phyloP scores from a whole-genome alignment of 2,329 filamentous ascomycete genomes.

The Botrytis medusae region DNA sequence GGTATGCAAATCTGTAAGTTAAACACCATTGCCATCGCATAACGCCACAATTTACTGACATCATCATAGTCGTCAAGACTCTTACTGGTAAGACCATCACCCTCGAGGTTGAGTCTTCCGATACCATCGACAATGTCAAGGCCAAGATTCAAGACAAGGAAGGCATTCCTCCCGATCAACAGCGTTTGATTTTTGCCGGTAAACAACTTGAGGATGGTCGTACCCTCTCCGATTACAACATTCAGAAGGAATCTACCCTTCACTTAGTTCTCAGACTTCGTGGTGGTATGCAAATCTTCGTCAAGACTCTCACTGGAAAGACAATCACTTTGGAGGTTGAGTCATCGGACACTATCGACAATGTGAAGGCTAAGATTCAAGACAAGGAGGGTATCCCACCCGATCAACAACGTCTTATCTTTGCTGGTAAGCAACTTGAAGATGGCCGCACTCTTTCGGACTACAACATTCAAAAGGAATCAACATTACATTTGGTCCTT shows the following conservation, averaged over 20 bases:
- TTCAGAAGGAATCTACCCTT: constrained; percentile 85
- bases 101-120: constrained; percentile 99
- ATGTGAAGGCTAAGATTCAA: constrained; percentile 71
- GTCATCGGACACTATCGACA: constrained; percentile 67
- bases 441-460: constrained; percentile 80
- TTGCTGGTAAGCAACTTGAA: constrained; percentile 70
- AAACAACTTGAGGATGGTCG: constrained; percentile 93
- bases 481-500: constrained; percentile 68
- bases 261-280: constrained; percentile 79
- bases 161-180: constrained; percentile 91
- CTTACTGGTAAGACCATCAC: constrained; percentile 94
- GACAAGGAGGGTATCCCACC: constrained; percentile 72
- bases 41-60: constrained; percentile 52
- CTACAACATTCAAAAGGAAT: constrained; percentile 85
- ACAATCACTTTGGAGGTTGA: constrained; percentile 69
- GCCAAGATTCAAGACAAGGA: constrained; percentile 91
- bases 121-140: constrained; percentile 99
- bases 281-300: constrained; percentile 77
- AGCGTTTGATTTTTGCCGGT: constrained; percentile 88
- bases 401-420: constrained; percentile 69
- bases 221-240: constrained; percentile 93
- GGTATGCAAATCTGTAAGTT: constrained; percentile 74
- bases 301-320: constrained; percentile 70
- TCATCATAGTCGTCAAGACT: constrained; percentile 67
- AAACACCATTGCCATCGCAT: constrained; percentile 49